Conservation (phyloP, 2,329 filamentous ascomycete genomes). For the Plenodomus biglobosus region DNA sequence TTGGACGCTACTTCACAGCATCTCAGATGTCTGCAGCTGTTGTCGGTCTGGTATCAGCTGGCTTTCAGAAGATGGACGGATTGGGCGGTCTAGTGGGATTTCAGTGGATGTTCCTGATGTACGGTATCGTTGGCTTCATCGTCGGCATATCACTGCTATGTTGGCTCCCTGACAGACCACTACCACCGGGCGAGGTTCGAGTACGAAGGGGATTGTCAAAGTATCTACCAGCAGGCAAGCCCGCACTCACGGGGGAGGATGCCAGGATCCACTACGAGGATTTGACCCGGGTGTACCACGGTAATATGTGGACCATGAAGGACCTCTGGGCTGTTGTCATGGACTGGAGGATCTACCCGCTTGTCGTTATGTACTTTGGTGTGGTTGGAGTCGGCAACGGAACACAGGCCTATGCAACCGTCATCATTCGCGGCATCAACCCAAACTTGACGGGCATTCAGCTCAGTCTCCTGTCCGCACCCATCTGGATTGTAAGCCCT, state of each 20-base stretch:
- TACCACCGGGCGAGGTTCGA: conserved; percentile 67
- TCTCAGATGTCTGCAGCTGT: conserved; percentile 86
- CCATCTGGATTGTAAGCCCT: conserved; percentile 80
- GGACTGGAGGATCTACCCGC: conserved; percentile 87
- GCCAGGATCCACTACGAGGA: conserved; percentile 81
- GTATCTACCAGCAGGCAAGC: conserved; percentile 68
- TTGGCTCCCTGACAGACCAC: conserved; percentile 86
- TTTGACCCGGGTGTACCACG: conserved; percentile 76
- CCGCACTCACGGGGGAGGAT: conserved; percentile 75
- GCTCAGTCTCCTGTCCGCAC: conserved; percentile 80
- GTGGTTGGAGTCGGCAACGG: conserved; percentile 92
- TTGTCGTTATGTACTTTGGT: conserved; percentile 90
- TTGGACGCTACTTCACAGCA: conserved; percentile 87
- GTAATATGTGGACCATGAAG: conserved; percentile 68
- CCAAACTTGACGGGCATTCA: conserved; percentile 70
- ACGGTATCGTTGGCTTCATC: conserved; percentile 72
- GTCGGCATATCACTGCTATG: conserved; percentile 75
- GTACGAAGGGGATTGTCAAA: conserved; percentile 56
- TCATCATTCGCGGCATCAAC: conserved; percentile 82
- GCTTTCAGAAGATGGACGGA: conserved; percentile 90
- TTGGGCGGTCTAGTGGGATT: conserved; percentile 74
- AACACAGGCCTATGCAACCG: conserved; percentile 81
- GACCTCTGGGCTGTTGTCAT: conserved; percentile 72
- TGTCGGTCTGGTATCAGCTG: conserved; percentile 84
- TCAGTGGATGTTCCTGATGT: conserved; percentile 91